A percentile compares a stretch with the other conserved stretches of the same genome.
These are phyloP conservation scores for Cladorrhinum sp. DNA, from an alignment of 2,329 filamentous ascomycete genomes.

Conservation along the genomic window DNA sequence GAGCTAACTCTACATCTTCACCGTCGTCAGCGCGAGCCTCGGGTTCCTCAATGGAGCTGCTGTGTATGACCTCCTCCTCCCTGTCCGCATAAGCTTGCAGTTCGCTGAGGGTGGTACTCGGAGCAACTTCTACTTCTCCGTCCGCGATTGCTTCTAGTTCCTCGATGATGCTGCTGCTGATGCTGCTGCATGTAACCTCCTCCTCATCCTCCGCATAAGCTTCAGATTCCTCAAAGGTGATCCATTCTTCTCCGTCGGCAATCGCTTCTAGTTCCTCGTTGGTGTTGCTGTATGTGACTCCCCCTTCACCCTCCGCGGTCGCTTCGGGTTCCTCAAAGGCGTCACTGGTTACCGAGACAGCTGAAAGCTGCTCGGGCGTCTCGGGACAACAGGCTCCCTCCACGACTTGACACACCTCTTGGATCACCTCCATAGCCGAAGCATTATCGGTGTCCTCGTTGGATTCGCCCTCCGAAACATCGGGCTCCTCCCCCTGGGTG, in stretches of 20 bases:
- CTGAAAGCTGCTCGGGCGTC: neutral
- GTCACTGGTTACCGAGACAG: neutral
- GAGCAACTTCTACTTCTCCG: neutral
- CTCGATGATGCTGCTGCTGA: neutral
- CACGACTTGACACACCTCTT: neutral
- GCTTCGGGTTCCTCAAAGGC: neutral
- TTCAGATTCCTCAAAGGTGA: neutral
- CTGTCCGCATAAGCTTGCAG: neutral
- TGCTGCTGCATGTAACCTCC: neutral
- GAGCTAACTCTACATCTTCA: neutral
- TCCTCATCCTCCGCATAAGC: neutral
- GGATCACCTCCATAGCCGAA: neutral
- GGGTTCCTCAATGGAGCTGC: neutral
- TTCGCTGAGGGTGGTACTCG: neutral
- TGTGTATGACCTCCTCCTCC: neutral
- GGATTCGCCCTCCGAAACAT: neutral
- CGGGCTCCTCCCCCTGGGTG: neutral
- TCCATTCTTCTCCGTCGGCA: too few relatives aligned
- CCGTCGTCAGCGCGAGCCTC: neutral
- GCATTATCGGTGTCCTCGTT: neutral
- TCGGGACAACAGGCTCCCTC: neutral
- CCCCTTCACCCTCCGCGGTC: neutral
- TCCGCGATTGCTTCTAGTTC: neutral
- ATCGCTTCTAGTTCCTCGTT: too few relatives aligned
- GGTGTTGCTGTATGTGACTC: neutral